These are phyloP conservation scores for Beauveria medogensis DNA, from an alignment of 2,329 filamentous ascomycete species.

Conservation along the genomic window DNA sequence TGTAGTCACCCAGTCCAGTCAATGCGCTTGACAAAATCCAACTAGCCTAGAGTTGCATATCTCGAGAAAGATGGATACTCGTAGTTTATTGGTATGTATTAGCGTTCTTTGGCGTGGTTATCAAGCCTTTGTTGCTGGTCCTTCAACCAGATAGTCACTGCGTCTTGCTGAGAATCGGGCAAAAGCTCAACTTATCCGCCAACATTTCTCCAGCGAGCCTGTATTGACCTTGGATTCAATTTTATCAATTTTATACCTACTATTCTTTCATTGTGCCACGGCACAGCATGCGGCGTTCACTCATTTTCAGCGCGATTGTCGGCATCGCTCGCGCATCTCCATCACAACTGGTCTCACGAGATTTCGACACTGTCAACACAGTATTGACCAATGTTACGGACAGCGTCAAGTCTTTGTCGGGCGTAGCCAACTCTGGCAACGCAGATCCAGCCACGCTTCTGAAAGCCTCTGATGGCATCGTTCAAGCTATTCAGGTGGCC, in stretches of 20 bases:
- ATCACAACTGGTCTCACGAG: not conserved
- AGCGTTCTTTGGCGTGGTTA: not conserved
- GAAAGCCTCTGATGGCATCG: not conserved
- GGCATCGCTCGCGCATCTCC: not conserved
- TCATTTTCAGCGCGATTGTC: not conserved
- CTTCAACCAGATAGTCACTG: no score
- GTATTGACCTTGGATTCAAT: not conserved
- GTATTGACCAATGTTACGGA: not conserved
- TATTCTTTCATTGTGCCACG: not conserved
- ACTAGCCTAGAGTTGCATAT: not conserved
- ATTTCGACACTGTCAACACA: not conserved
- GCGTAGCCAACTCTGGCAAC: not conserved
- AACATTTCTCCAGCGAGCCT: no score
- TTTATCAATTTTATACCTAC: not conserved
- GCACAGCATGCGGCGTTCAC: not conserved
- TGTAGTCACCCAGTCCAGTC: not conserved
- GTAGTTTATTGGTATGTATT: not conserved
- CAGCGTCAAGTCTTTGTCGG: not conserved
- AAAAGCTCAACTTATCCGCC: no score
- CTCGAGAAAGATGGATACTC: no score
- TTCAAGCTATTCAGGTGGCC: not conserved
- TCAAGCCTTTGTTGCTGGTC: no score
- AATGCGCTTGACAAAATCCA: not conserved
- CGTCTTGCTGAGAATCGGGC: no score
- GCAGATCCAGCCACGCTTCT: slow-evolving; percentile 5